These are phyloP conservation scores for Pyricularia sp. DNA, from an alignment of 2,329 filamentous ascomycete genomes.

Conservation along the genomic window DNA sequence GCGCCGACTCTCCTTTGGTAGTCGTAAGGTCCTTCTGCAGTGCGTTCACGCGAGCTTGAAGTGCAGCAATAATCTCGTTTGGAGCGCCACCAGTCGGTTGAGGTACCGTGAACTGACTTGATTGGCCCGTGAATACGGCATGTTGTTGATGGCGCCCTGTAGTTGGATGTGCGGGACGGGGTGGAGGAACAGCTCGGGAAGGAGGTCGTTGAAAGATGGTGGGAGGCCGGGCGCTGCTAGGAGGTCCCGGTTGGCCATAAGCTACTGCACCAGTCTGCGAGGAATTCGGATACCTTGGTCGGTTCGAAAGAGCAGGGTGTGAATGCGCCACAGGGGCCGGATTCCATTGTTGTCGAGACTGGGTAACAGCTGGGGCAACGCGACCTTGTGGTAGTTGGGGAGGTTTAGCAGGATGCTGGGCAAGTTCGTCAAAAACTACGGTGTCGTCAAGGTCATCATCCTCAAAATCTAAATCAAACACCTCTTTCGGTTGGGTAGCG, in stretches of 20 bases:
- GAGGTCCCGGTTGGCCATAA: background rate
- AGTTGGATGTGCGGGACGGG: conserved; percentile 7
- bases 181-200: conserved; percentile 5
- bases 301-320: background rate
- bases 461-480: conserved; percentile 29
- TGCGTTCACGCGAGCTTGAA: conserved; percentile 38
- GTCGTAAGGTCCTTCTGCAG: conserved; percentile 44
- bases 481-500: background rate
- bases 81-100: conserved; percentile 4
- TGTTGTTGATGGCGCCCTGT: conserved; percentile 1
- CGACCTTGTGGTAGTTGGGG: conserved; percentile 19
- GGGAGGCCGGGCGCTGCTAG: background rate
- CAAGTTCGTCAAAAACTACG: conserved; percentile 36
- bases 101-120: background rate
- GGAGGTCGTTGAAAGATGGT: conserved; percentile 2
- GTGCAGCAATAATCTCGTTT: conserved; percentile 26
- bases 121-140: background rate
- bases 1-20: conserved; percentile 60
- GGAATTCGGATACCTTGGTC: conserved; percentile 8
- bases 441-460: conserved; percentile 47
- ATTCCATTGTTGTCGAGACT: conserved; percentile 11
- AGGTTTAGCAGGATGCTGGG: conserved; percentile 24
- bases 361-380: conserved; percentile 7
- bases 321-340: conserved; percentile 5
- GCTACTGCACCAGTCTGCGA: background rate